Evolutionary conservation across 257 asterid species (phyloP).

Genomic region (Eustoma russellianum): DNA sequence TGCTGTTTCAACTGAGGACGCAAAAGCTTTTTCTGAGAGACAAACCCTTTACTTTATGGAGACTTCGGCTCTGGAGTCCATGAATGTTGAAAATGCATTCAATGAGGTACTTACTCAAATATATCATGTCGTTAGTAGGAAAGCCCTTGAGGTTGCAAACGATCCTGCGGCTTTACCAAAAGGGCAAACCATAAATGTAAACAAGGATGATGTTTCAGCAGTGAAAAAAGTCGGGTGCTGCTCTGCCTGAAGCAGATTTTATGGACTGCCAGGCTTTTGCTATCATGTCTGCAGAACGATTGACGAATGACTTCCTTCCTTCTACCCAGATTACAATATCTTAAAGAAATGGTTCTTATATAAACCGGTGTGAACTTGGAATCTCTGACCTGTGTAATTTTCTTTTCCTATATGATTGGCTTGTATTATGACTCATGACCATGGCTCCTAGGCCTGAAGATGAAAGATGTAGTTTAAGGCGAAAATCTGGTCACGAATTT

Average conservation of each 20-base stretch:
- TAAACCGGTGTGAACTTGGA: too few relatives aligned
- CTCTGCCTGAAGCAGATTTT: conserved; percentile 20
- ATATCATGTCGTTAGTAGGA: conserved; percentile 51
- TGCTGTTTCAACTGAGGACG: conserved; percentile 56
- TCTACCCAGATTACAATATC: too few relatives aligned
- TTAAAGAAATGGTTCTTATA: too few relatives aligned
- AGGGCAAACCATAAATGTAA: conserved; percentile 39
- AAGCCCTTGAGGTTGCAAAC: conserved; percentile 53
- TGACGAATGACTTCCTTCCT: too few relatives aligned
- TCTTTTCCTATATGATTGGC: too few relatives aligned
- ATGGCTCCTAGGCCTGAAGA: too few relatives aligned
- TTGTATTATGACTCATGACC: too few relatives aligned
- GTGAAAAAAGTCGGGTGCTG: conserved; percentile 52
- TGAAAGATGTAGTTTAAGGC: too few relatives aligned
- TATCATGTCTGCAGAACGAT: too few relatives aligned
- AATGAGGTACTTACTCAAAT: conserved; percentile 56
- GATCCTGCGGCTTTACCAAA: conserved; percentile 54
- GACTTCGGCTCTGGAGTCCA: conserved; percentile 63
- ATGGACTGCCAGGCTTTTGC: too few relatives aligned
- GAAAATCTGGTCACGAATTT: too few relatives aligned
- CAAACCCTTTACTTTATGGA: conserved; percentile 54
- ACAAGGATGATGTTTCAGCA: conserved; percentile 47
- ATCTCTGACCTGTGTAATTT: too few relatives aligned
- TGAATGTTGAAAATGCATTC: conserved; percentile 62
- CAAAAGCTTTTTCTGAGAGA: conserved; percentile 43